Evolutionary conservation across 768 basidiomycete species (phyloP).

Genomic region (Arthromyces matolae): DNA sequence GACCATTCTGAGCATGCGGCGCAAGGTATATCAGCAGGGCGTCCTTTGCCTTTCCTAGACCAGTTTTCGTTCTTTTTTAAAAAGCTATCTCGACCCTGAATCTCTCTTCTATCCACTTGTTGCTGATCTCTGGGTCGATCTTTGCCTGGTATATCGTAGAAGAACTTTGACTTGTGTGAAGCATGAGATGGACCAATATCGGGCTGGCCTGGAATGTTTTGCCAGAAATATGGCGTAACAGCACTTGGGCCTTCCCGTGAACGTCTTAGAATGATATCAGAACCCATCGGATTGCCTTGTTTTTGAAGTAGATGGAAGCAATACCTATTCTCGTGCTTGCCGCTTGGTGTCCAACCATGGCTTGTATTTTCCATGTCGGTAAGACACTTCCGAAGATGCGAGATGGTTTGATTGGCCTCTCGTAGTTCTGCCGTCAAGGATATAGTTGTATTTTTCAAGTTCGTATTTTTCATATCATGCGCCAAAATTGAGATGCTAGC

Average conservation of each 20-base stretch:
- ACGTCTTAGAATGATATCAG: not conserved
- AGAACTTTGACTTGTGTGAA: too few relatives aligned
- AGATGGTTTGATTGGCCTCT: not conserved
- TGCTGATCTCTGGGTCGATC: not conserved
- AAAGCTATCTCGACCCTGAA: not conserved
- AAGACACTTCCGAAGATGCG: not conserved
- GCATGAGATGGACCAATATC: too few relatives aligned
- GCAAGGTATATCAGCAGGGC: conserved; percentile 41
- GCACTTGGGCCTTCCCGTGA: not conserved
- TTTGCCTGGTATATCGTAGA: not conserved
- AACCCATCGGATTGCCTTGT: too few relatives aligned
- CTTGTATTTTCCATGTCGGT: not conserved
- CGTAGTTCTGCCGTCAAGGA: conserved; percentile 7
- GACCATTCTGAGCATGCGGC: conserved; percentile 49
- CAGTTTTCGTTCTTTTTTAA: not conserved
- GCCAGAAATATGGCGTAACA: not conserved
- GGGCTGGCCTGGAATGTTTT: too few relatives aligned
- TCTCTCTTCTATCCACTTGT: not conserved
- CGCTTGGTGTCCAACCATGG: not conserved
- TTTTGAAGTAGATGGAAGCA: not conserved
- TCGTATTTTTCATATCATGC: conserved; percentile 37
- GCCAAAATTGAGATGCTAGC: conserved; percentile 47
- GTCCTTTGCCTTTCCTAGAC: not conserved
- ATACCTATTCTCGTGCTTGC: conserved; percentile 3
- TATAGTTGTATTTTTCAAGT: conserved; percentile 25